Evolutionary conservation across 2,329 filamentous ascomycete genomes (phyloP), one percentile per base, ranked within the genome.

Genomic region (Onygenales sp.): DNA sequence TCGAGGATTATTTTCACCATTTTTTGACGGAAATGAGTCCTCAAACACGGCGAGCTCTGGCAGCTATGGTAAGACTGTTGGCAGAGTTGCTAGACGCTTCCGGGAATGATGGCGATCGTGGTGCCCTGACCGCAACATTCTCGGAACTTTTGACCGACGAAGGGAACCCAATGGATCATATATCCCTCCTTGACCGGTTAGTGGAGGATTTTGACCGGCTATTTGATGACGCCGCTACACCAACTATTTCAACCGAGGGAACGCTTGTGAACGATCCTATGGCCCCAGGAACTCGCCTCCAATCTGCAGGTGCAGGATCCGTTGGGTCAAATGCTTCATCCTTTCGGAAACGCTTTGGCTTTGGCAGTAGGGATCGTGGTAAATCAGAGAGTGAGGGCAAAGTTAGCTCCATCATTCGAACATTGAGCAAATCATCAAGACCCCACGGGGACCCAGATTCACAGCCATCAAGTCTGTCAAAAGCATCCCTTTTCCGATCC

Each of bases 61-160:
- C 86, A 39, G 83, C 86, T 0, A 80, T 95, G 49, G 85, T 96
- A 64, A 92, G 89, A 63, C 77, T 97, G 34, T 77, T 97, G 27
- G 87, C 88, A 0, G 89, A 95, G 64, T 75, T 97, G 33, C 79
- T 96, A 6, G 90, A 95, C 58, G 90, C 88, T 2, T 95, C 90
- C 59, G 85, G 85, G 49, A 95, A 95, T 62, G 92, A 96, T 64
- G 87, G 89, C 34, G 92, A 96, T 65, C 81, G 91, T 47, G 92
- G 92, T 48, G 87, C 88, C 21, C 72, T 97, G 61, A 96, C 90
- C 0, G 82, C 88, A 44, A 87, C 89, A 1, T 96, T 97, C 73
- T 85, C 90, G 0, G 90, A 96, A 65, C 77, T 96, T 49, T 74
- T 97, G 6, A 86, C 93, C 2, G 80, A 84, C 4, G 85, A 90